A percentile compares a stretch with the other conserved stretches of the same genome.
These are phyloP conservation scores for Talaromyces marneffei DNA, from an alignment of 2,329 filamentous ascomycete species.

Conservation along the genomic window DNA sequence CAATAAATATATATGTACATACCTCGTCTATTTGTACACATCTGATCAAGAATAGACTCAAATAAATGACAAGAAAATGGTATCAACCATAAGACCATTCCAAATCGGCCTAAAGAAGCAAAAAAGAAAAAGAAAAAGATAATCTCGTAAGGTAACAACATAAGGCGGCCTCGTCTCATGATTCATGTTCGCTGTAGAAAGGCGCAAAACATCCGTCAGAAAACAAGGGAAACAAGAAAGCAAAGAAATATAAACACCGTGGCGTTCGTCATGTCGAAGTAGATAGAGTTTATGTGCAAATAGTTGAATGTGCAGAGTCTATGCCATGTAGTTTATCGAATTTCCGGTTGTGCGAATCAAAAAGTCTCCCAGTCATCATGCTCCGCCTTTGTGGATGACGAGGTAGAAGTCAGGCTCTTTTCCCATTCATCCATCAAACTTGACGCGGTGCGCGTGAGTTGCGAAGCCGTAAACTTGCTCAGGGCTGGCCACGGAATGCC, in stretches of 20 bases:
- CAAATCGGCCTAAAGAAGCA: background rate
- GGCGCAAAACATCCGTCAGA: constrained; percentile 10
- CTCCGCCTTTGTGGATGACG: constrained; percentile 16
- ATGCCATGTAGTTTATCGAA: background rate
- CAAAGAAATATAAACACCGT: background rate
- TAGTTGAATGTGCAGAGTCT: background rate
- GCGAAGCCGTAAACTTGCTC: constrained; percentile 65
- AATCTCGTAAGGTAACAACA: background rate
- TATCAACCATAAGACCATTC: background rate
- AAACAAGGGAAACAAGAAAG: background rate
- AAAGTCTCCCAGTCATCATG: constrained; percentile 15
- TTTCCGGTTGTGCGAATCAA: background rate
- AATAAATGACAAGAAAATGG: background rate
- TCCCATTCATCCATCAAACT: constrained; percentile 91
- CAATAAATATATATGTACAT: background rate
- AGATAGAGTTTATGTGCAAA: background rate
- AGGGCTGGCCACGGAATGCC: constrained; percentile 62
- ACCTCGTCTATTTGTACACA: background rate
- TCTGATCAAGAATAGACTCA: background rate
- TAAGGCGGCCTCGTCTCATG: constrained; percentile 10
- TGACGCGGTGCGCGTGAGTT: constrained; percentile 74
- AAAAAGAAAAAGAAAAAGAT: background rate
- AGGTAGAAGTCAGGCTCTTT: constrained; percentile 59
- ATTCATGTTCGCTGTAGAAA: constrained; percentile 6
- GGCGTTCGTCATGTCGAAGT: constrained; percentile 1